These are phyloP conservation scores for Phytopythium cucurbitacearum DNA, from an alignment of 352 stramenopile species.

Conservation along the genomic window DNA sequence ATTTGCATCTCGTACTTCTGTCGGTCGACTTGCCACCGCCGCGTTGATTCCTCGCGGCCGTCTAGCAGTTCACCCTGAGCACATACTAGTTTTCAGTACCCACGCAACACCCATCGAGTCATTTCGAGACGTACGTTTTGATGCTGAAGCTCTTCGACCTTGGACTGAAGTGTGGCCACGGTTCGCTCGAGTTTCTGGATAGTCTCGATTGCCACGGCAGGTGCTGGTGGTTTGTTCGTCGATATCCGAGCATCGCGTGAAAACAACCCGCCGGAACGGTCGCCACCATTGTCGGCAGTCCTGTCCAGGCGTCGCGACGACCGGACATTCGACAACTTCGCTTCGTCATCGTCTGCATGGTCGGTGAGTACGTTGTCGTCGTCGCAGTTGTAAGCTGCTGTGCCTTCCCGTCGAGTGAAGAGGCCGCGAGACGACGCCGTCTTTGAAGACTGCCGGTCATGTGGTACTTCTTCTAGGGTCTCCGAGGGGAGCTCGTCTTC, in stretches of 20 bases:
- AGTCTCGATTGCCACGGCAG: constrained; percentile 17
- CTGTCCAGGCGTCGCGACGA: not conserved
- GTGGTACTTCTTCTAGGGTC: constrained; percentile 6
- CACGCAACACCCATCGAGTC: not conserved
- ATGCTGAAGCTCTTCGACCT: constrained; percentile 66
- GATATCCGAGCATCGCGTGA: not conserved
- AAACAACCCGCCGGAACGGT: not conserved
- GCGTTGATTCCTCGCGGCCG: constrained; percentile 50
- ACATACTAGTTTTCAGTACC: not conserved
- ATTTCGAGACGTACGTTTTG: constrained; percentile 54
- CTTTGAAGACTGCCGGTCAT: constrained; percentile 17
- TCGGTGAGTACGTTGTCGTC: constrained; percentile 71
- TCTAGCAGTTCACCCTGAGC: constrained; percentile 53
- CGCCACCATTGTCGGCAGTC: not conserved
- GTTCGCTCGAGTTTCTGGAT: constrained; percentile 56
- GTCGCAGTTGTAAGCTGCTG: constrained; percentile 29
- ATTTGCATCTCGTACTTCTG: constrained; percentile 66
- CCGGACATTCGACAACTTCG: not conserved
- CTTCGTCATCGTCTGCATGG: constrained; percentile 33
- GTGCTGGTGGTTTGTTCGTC: not conserved
- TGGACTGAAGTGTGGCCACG: constrained; percentile 41
- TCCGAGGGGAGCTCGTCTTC: constrained; percentile 1
- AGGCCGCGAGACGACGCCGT: constrained; percentile 48
- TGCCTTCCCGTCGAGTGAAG: constrained; percentile 44
- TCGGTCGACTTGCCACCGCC: constrained; percentile 63